Evolutionary conservation across 2,329 filamentous ascomycete genomes (phyloP).

Genomic region (Cercospora sp.): DNA sequence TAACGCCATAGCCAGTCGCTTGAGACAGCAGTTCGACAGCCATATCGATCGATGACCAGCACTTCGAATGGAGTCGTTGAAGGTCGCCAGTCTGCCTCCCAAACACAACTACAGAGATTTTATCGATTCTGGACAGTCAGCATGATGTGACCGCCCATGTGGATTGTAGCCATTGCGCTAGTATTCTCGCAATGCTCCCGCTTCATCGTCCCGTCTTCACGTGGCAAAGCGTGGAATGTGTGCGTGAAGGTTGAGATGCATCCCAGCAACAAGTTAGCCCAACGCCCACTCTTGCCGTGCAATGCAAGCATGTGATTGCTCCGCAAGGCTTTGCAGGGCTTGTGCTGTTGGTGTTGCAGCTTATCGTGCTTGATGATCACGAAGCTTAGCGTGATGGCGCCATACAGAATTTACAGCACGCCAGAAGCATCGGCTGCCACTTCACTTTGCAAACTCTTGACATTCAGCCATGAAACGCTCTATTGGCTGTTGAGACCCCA

Average conservation of each 20-base stretch:
- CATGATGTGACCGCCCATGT: neutral
- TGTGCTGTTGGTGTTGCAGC: slow-evolving; percentile 6
- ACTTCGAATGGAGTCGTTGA: neutral
- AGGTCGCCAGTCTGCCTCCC: neutral
- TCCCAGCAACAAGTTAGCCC: neutral
- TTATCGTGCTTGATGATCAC: slow-evolving; percentile 11
- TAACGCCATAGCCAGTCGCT: neutral
- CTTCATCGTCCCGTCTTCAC: neutral
- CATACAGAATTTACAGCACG: slow-evolving; percentile 19
- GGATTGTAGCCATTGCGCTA: neutral
- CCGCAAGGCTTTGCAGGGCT: slow-evolving; percentile 16
- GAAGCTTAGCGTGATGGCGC: slow-evolving; percentile 19
- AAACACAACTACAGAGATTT: neutral
- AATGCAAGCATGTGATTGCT: slow-evolving; percentile 12
- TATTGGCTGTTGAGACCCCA: neutral
- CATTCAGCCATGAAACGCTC: neutral
- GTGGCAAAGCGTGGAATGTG: neutral
- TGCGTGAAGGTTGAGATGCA: neutral
- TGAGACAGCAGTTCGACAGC: neutral
- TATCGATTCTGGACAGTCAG: neutral
- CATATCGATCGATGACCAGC: neutral
- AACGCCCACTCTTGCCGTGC: neutral
- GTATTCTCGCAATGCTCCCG: neutral
- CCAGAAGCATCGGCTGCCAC: slow-evolving; percentile 12
- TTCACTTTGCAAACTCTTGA: neutral